phyloP scores from a whole-genome alignment of 257 asterid genomes.

The Lavandula angustifolia region DNA sequence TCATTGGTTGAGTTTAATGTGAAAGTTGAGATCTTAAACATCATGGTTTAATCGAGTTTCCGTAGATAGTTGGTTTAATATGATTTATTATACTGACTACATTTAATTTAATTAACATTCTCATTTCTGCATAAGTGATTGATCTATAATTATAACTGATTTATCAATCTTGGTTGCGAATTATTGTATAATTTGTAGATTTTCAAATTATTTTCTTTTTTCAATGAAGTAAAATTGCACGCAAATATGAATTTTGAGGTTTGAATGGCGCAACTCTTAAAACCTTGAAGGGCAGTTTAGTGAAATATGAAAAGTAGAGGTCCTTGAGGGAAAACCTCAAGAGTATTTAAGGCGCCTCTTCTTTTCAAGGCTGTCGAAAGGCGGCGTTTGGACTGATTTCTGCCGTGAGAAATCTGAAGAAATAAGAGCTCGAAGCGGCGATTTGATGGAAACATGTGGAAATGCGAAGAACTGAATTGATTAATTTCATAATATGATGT shows the following conservation, averaged over 20 bases:
- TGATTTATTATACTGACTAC: too few relatives aligned
- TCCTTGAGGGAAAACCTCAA: slow-evolving; percentile 23
- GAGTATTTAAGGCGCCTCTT: slow-evolving; percentile 37
- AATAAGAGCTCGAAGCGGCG: slow-evolving; percentile 41
- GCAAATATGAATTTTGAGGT: background rate
- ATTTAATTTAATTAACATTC: too few relatives aligned
- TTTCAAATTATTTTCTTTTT: too few relatives aligned
- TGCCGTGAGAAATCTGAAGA: slow-evolving; percentile 23
- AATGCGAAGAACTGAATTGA: slow-evolving; percentile 27
- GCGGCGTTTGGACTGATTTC: slow-evolving; percentile 21
- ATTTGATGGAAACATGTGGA: slow-evolving; percentile 32
- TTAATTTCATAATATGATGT: slow-evolving; percentile 38
- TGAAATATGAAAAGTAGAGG: background rate
- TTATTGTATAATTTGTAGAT: too few relatives aligned
- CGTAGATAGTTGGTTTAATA: too few relatives aligned
- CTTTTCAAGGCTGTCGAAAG: background rate
- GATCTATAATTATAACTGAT: too few relatives aligned
- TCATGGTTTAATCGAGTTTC: too few relatives aligned
- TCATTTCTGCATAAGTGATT: too few relatives aligned
- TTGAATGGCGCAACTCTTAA: slow-evolving; percentile 1
- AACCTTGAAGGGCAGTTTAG: slow-evolving; percentile 8
- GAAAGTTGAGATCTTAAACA: background rate
- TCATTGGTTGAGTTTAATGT: background rate
- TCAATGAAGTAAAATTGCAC: too few relatives aligned
- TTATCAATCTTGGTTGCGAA: too few relatives aligned